A percentile compares a stretch with the other conserved stretches of the same genome.
Evolutionary conservation across 495 filamentous ascomycete genomes (phyloP).

Genomic region (Gamarada debralockiae): DNA sequence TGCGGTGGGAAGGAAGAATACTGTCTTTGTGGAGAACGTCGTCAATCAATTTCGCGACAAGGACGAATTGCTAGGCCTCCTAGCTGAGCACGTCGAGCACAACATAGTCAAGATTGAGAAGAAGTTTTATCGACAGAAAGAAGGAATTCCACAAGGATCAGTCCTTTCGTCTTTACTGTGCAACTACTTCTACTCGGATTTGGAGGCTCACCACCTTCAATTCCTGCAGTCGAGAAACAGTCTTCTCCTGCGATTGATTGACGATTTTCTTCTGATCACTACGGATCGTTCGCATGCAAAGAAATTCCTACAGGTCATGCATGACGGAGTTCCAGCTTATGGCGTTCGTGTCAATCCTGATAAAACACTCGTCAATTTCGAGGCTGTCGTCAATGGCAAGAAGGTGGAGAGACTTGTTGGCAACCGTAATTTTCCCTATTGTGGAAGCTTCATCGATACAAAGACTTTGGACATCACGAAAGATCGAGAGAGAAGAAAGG

Average conservation of each 20-base stretch:
- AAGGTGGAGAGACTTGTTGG: constrained; percentile 48
- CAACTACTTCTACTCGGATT: constrained; percentile 89
- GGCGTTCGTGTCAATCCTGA: constrained; percentile 71
- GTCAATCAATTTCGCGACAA: constrained; percentile 48
- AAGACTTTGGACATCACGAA: constrained; percentile 63
- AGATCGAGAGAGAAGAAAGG: constrained; percentile 17
- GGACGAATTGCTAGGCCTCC: constrained; percentile 60
- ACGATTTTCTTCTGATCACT: constrained; percentile 91
- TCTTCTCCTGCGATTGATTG: constrained; percentile 76
- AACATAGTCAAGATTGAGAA: constrained; percentile 90
- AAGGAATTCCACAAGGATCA: constrained; percentile 91
- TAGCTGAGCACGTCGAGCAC: constrained; percentile 70
- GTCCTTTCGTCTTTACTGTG: constrained; percentile 81
- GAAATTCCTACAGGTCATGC: constrained; percentile 74
- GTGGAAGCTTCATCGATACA: constrained; percentile 73
- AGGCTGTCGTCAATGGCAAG: constrained; percentile 51
- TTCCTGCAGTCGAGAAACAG: constrained; percentile 60
- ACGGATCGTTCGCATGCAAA: constrained; percentile 57
- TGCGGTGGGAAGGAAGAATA: constrained; percentile 49
- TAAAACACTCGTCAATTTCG: constrained; percentile 88
- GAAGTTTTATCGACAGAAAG: constrained; percentile 81
- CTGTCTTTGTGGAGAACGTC: constrained; percentile 70
- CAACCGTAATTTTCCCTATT: constrained; percentile 72
- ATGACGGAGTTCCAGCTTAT: constrained; percentile 69
- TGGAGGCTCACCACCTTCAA: constrained; percentile 64